Evolutionary conservation across 305 asterid species (phyloP).

Genomic region (Stenogyne calaminthoides): DNA sequence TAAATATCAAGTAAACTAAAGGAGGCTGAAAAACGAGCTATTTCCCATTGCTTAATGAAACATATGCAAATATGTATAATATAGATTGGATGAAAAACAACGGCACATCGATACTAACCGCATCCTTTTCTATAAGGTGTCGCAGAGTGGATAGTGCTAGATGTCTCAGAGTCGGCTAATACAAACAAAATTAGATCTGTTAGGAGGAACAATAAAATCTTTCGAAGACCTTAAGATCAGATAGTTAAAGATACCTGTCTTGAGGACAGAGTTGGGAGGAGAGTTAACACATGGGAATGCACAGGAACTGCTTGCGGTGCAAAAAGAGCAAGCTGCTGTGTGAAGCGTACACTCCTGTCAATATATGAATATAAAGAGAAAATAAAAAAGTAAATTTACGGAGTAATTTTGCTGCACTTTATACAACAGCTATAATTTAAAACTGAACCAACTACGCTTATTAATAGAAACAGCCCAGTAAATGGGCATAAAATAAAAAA

Average conservation of each 20-base stretch:
- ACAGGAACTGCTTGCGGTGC: slow-evolving; percentile 98
- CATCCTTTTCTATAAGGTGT: slow-evolving; percentile 98
- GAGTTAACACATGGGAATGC: slow-evolving; percentile 90
- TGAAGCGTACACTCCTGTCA: slow-evolving; percentile 89
- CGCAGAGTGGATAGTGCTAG: slow-evolving; percentile 94
- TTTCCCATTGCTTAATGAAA: background rate
- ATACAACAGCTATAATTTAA: slow-evolving; percentile 23
- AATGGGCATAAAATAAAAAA: slow-evolving; percentile 3
- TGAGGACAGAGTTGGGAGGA: slow-evolving; percentile 92
- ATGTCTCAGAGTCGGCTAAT: slow-evolving; percentile 92
- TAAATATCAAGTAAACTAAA: slow-evolving; percentile 8
- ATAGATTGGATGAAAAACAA: slow-evolving; percentile 24
- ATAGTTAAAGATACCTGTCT: slow-evolving; percentile 72
- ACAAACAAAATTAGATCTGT: slow-evolving; percentile 39
- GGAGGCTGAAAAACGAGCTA: background rate
- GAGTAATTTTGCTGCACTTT: slow-evolving; percentile 11
- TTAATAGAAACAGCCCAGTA: slow-evolving; percentile 12
- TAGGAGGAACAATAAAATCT: slow-evolving; percentile 29
- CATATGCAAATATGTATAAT: slow-evolving; percentile 10
- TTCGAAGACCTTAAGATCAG: slow-evolving; percentile 26
- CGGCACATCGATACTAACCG: slow-evolving; percentile 62
- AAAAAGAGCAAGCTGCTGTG: slow-evolving; percentile 97
- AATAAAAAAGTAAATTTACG: slow-evolving; percentile 18
- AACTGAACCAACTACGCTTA: slow-evolving; percentile 20
- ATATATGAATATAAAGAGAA: slow-evolving; percentile 34